These are phyloP conservation scores for Clonostachys byssicola DNA, from an alignment of 2,329 filamentous ascomycete genomes.

Conservation along the genomic window DNA sequence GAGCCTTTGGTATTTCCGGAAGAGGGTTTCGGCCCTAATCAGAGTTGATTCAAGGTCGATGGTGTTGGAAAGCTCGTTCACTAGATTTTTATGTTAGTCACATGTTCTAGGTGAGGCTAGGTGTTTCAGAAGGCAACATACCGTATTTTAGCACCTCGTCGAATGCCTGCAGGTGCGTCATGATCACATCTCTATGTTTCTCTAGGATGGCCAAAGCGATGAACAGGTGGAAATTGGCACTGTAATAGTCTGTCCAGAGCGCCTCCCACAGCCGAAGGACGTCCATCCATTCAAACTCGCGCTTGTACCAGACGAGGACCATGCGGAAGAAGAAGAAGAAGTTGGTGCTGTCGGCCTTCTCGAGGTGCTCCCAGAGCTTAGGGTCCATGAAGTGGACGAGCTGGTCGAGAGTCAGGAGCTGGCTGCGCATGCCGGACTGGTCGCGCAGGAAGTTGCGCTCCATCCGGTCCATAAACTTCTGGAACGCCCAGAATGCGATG, in stretches of 20 bases:
- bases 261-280: constrained; percentile 86
- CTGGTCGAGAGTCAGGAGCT: constrained; percentile 87
- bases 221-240: constrained; percentile 90
- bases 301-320: constrained; percentile 98
- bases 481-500: constrained; percentile 94
- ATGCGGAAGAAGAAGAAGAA: constrained; percentile 99
- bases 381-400: constrained; percentile 97
- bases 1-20: constrained; percentile 80
- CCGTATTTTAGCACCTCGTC: constrained; percentile 96
- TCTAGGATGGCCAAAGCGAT: constrained; percentile 91
- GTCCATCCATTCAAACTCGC: constrained; percentile 89
- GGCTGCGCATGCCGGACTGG: constrained; percentile 91
- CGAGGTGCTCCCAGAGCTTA: constrained; percentile 84
- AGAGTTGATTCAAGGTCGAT: constrained; percentile 88
- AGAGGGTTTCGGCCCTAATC: constrained; percentile 83
- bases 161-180: constrained; percentile 89
- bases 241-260: constrained; percentile 90
- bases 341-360: constrained; percentile 90
- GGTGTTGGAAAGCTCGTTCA: constrained; percentile 90
- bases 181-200: constrained; percentile 94
- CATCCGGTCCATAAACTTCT: constrained; percentile 96
- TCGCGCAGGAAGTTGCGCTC: constrained; percentile 95
- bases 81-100: constrained; percentile 34
- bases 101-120: background rate
- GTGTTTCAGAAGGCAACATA: constrained; percentile 27